Conservation (phyloP, 805 yeast genomes). For the Saccharomycodes ludwigii region DNA sequence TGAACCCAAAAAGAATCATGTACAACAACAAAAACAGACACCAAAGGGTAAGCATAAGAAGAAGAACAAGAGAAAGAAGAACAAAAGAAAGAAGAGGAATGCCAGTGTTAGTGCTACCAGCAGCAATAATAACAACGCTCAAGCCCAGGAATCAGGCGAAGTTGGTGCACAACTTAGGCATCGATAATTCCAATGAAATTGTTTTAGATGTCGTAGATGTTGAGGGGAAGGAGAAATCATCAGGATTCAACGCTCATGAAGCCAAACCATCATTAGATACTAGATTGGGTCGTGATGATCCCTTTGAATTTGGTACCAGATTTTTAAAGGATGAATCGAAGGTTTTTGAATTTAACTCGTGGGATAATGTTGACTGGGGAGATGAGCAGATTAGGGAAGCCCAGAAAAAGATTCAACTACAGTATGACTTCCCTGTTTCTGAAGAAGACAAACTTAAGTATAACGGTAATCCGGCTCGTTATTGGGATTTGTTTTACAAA, state of each 20-base stretch:
- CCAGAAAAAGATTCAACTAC: constrained; percentile 57
- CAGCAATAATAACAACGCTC: neutral
- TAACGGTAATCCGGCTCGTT: constrained; percentile 80
- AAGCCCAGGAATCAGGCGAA: constrained; percentile 4
- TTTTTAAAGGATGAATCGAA: constrained; percentile 57
- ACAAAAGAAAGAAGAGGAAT: constrained; percentile 15
- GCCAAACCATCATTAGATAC: constrained; percentile 17
- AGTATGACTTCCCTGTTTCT: constrained; percentile 71
- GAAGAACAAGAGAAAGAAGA: constrained; percentile 20
- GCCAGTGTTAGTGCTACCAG: neutral
- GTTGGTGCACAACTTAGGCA: constrained; percentile 17
- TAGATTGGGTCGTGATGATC: constrained; percentile 72
- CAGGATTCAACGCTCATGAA: constrained; percentile 15
- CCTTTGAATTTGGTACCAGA: constrained; percentile 88
- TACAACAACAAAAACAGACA: constrained; percentile 1
- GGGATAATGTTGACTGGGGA: constrained; percentile 97
- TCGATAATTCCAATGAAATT: constrained; percentile 10
- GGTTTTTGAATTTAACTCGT: constrained; percentile 86
- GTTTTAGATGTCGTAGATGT: constrained; percentile 2
- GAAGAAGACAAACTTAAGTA: constrained; percentile 72
- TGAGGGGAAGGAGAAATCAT: constrained; percentile 14
- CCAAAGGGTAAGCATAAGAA: constrained; percentile 12
- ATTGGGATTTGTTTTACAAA: constrained; percentile 90
- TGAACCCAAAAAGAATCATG: neutral
- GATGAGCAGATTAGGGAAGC: constrained; percentile 75